Evolutionary conservation across 192 early-diverging fungal species (phyloP).

Genomic region (Rhizoclosmatium sp.): DNA sequence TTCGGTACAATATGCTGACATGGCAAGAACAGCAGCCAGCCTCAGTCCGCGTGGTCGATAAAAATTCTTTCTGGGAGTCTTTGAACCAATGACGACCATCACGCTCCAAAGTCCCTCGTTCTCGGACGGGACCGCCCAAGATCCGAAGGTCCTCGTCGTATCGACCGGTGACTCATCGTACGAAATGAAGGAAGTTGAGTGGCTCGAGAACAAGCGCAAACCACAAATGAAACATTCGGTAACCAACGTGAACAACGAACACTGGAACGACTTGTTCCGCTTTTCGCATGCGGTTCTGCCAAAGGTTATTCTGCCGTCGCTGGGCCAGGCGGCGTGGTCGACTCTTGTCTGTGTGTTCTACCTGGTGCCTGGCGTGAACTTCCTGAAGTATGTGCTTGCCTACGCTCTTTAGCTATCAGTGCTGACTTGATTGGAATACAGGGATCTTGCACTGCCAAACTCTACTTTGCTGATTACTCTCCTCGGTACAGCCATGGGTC

Average conservation of each 20-base stretch:
- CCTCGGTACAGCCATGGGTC: constrained; percentile 39
- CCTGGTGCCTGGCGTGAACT: constrained; percentile 27
- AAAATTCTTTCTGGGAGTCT: too few relatives aligned
- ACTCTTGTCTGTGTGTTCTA: constrained; percentile 34
- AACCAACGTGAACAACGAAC: not conserved
- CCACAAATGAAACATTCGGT: not conserved
- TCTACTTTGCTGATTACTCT: constrained; percentile 46
- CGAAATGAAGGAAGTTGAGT: not conserved
- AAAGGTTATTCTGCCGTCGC: not conserved
- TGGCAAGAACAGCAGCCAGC: too few relatives aligned
- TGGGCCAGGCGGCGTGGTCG: constrained; percentile 12
- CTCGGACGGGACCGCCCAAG: too few relatives aligned
- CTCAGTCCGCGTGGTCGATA: too few relatives aligned
- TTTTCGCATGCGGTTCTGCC: constrained; percentile 27
- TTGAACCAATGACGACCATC: too few relatives aligned
- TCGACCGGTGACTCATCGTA: too few relatives aligned
- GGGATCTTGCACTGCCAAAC: constrained; percentile 35
- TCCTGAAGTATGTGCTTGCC: constrained; percentile 1
- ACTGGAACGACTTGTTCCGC: constrained; percentile 36
- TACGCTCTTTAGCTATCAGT: not conserved
- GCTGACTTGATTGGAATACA: not conserved
- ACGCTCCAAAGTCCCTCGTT: too few relatives aligned
- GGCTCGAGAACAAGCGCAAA: not conserved
- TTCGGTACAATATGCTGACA: too few relatives aligned
- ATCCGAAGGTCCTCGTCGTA: too few relatives aligned